These are phyloP conservation scores for Coemansia furcata DNA, from an alignment of 192 early-diverging fungal genomes.

Conservation along the genomic window DNA sequence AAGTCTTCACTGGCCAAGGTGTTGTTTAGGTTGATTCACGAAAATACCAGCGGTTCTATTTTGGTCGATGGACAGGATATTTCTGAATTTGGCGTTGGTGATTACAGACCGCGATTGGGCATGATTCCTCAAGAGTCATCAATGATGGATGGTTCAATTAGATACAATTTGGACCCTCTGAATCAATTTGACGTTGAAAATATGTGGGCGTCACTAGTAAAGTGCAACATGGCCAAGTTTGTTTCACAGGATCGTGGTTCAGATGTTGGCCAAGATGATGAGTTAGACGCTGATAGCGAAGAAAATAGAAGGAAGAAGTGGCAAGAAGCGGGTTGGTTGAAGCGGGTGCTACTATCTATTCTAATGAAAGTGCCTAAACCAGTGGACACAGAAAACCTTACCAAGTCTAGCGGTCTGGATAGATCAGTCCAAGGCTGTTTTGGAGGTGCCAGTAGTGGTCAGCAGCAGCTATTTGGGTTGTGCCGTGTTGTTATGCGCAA, in stretches of 20 bases:
- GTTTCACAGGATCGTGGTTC: neutral
- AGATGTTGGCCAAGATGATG: neutral
- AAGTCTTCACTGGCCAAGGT: slow-evolving; percentile 60
- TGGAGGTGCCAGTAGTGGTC: slow-evolving; percentile 36
- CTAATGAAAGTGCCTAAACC: neutral
- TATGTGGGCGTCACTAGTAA: slow-evolving; percentile 18
- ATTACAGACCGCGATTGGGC: slow-evolving; percentile 54
- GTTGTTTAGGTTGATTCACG: slow-evolving; percentile 62
- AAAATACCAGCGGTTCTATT: slow-evolving; percentile 56
- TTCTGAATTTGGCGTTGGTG: slow-evolving; percentile 62
- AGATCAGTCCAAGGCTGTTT: neutral
- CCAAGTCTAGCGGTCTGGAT: neutral
- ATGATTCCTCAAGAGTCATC: slow-evolving; percentile 65
- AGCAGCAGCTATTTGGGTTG: slow-evolving; percentile 63
- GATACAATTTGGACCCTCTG: slow-evolving; percentile 69
- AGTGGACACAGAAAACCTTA: neutral
- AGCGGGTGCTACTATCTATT: slow-evolving; percentile 8
- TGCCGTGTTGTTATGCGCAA: slow-evolving; percentile 58
- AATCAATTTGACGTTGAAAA: slow-evolving; percentile 15
- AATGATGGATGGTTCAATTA: slow-evolving; percentile 61
- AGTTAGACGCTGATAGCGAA: neutral
- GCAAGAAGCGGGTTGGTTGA: slow-evolving; percentile 5
- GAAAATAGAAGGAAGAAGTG: slow-evolving; percentile 3
- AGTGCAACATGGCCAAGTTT: slow-evolving; percentile 14
- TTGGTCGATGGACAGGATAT: slow-evolving; percentile 77